phyloP scores from a whole-genome alignment of 2,329 filamentous ascomycete genomes.

The Daldinia sp. region DNA sequence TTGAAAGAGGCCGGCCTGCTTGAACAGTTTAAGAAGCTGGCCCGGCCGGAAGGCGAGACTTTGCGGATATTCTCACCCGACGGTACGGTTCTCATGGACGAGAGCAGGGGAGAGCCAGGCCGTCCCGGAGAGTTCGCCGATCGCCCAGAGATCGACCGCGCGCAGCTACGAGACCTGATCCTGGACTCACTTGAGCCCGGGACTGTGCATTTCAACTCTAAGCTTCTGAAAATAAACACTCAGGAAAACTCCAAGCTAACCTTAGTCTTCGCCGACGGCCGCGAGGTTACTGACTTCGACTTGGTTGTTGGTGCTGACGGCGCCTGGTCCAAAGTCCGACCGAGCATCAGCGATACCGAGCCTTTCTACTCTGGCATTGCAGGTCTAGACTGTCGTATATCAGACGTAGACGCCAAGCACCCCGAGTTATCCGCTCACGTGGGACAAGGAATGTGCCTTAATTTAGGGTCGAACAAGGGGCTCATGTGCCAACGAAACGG shows the following conservation, averaged over 20 bases:
- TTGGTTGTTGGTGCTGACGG: conserved; percentile 4
- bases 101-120: conserved; percentile 5
- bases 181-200: background rate
- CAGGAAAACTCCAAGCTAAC: background rate
- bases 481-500: conserved; percentile 2
- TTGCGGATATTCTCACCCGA: background rate
- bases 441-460: conserved; percentile 9
- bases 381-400: conserved; percentile 4
- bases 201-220: background rate
- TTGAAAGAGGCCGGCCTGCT: conserved; percentile 6
- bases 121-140: conserved; percentile 8
- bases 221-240: background rate
- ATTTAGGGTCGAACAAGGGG: conserved; percentile 5
- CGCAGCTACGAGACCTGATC: background rate
- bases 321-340: conserved; percentile 5
- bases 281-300: background rate
- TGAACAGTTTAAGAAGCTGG: background rate
- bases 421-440: background rate
- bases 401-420: background rate
- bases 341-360: conserved; percentile 4
- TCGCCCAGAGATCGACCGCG: background rate
- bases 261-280: background rate
- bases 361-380: conserved; percentile 8
- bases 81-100: background rate
- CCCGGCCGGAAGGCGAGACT: background rate